Base-by-base conservation (phyloP, 768 basidiomycete species). In the Calvatia gigantea region DNA sequence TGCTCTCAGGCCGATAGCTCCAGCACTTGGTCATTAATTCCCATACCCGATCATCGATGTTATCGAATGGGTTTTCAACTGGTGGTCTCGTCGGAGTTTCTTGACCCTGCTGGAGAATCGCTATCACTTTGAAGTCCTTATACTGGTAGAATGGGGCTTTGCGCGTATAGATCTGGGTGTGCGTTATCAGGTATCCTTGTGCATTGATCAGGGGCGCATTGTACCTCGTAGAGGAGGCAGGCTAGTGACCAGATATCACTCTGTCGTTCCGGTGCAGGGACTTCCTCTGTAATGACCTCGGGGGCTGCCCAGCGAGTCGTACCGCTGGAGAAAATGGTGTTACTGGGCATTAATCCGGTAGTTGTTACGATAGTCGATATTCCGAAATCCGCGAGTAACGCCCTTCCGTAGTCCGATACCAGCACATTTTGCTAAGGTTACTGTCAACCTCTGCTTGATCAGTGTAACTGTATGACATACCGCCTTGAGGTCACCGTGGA, bases 401-500 rank as follows among this genome's bases (percentile, higher is more conserved):
- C n/a, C n/a, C n/a, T n/a, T n/a, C n/a, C n/a, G n/a, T n/a, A n/a
- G n/a, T n/a, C n/a, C n/a, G 47, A 49, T n/a, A 49, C 47, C 3
- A 49, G 29, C 6, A 49, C 32, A 19, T 49, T 49, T 17, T 49
- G 6, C 47, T 49, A 31, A n/a, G 19, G 1, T 8, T n/a, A 35
- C n/a, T 9, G 7, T 35, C 32, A 49, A 33, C 14, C 3, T 3
- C 35, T 2, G 32, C 11, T 35, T 52, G 11, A 21, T 21, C 14
- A 23, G 25, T 4, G 31, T 2, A 33, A 12, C 4, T n/a, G 17
- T 19, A 12, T 3, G 6, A 8, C 51, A 7, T 31, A 52, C 51
- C 6, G 39, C 51, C 43, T 52, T 52, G 15, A 52, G 51, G 23
- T 52, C 51, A 4, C 51, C 38, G 43, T 52, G 51, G n/a, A 52